Evolutionary conservation across 192 early-diverging fungal species (phyloP).

Genomic region (Spizellomyces sp.): DNA sequence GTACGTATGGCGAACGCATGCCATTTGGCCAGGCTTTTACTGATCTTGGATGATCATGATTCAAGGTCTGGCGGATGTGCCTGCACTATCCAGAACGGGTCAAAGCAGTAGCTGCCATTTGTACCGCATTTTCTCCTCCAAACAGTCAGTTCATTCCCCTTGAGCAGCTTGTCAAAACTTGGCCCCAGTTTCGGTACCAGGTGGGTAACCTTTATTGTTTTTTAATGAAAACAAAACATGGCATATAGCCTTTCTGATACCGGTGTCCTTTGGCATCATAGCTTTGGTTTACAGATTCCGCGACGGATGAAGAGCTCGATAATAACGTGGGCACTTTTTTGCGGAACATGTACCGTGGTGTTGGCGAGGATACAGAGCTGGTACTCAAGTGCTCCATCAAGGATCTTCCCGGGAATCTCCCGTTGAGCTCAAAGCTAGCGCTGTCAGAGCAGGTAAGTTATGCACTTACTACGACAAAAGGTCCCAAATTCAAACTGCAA

Average conservation of each 20-base stretch:
- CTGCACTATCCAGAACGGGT: constrained; percentile 64
- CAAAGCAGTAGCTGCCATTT: constrained; percentile 50
- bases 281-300: constrained; percentile 25
- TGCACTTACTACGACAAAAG: background rate
- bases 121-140: constrained; percentile 58
- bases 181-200: constrained; percentile 61
- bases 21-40: background rate
- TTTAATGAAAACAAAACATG: background rate
- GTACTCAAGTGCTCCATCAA: background rate
- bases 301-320: constrained; percentile 51
- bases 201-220: constrained; percentile 26
- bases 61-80: constrained; percentile 53
- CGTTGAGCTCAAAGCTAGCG: constrained; percentile 9
- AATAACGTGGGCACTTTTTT: constrained; percentile 37
- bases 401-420: background rate
- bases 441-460: constrained; percentile 6
- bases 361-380: background rate
- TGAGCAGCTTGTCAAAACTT: constrained; percentile 46
- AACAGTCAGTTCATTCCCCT: constrained; percentile 30
- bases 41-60: background rate
- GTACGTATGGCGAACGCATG: background rate
- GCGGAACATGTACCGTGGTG: constrained; percentile 30
- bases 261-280: constrained; percentile 16
- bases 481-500: background rate
- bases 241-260: background rate